These are phyloP conservation scores for Malassezia furfur DNA, from an alignment of 1,284 basidiomycete species.

Conservation along the genomic window DNA sequence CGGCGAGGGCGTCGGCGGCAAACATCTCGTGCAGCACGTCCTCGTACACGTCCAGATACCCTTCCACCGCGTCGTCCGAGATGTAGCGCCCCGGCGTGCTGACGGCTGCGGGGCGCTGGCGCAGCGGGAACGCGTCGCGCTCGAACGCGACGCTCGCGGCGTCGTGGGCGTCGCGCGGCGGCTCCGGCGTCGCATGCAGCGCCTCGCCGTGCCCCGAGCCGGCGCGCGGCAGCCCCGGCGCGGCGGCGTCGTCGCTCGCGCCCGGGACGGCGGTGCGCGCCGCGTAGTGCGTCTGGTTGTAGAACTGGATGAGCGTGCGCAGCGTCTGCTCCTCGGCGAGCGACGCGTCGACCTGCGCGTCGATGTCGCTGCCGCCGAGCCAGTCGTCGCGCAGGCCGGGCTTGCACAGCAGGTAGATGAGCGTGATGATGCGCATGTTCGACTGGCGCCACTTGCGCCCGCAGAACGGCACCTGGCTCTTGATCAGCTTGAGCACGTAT, in stretches of 20 bases:
- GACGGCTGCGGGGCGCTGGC: conserved; percentile 28
- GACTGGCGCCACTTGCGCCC: conserved; percentile 97
- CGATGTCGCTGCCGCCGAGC: conserved; percentile 84
- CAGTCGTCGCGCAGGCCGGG: conserved; percentile 96
- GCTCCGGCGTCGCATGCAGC: not conserved
- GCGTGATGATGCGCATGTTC: conserved; percentile 99
- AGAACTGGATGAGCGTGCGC: conserved; percentile 86
- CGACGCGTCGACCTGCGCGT: conserved; percentile 66
- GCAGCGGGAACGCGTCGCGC: conserved; percentile 53
- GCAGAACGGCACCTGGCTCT: conserved; percentile 96
- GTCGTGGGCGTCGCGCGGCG: not conserved
- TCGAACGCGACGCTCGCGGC: conserved; percentile 39
- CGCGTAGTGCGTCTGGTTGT: conserved; percentile 48
- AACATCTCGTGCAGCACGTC: conserved; percentile 54
- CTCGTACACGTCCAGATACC: conserved; percentile 54
- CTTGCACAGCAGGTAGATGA: conserved; percentile 92
- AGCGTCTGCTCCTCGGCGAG: conserved; percentile 90
- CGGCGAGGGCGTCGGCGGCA: conserved; percentile 17
- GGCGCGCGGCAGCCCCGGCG: not conserved
- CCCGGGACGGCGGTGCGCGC: conserved; percentile 11
- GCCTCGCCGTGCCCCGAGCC: not conserved
- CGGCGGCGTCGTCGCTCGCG: conserved; percentile 33
- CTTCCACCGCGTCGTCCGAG: conserved; percentile 52
- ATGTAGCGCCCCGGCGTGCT: conserved; percentile 50
- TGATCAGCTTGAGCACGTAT: conserved; percentile 94